Evolutionary conservation across 1,139 yeast species (phyloP).

Genomic region (Kurtzmaniella natalensis): DNA sequence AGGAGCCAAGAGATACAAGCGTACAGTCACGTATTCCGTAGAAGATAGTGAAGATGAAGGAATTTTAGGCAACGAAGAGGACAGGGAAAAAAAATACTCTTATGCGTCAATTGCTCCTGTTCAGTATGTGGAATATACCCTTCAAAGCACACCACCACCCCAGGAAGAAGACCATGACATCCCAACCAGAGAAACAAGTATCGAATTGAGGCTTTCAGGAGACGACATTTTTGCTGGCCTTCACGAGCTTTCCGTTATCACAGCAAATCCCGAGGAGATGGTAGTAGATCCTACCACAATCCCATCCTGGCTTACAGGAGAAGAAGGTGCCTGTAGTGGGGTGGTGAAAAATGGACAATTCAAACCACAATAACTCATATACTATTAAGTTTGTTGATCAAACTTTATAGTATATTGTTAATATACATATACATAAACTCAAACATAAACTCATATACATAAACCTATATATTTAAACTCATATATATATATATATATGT

Average conservation of each 20-base stretch:
- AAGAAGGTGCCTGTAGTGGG: constrained; percentile 54
- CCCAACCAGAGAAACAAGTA: constrained; percentile 13
- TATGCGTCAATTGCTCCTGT: constrained; percentile 53
- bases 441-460: too few relatives aligned
- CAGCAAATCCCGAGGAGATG: constrained; percentile 27
- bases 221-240: constrained; percentile 79
- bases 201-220: constrained; percentile 58
- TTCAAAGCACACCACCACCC: constrained; percentile 33
- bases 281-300: constrained; percentile 48
- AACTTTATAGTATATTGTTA: too few relatives aligned
- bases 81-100: constrained; percentile 22
- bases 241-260: constrained; percentile 57
- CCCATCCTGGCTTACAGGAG: constrained; percentile 83
- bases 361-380: too few relatives aligned
- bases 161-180: constrained; percentile 10
- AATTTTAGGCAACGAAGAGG: constrained; percentile 16
- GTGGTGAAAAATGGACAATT: constrained; percentile 42
- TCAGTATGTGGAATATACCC: constrained; percentile 43
- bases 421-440: too few relatives aligned
- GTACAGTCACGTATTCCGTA: constrained; percentile 9
- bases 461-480: constrained; percentile 1
- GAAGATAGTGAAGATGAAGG: constrained; percentile 15
- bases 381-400: too few relatives aligned
- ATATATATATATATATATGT: not conserved
- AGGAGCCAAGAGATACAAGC: constrained; percentile 10